phyloP scores from a whole-genome alignment of 2,329 filamentous ascomycete species.

The Zelopaecilomyces penicillatus region DNA sequence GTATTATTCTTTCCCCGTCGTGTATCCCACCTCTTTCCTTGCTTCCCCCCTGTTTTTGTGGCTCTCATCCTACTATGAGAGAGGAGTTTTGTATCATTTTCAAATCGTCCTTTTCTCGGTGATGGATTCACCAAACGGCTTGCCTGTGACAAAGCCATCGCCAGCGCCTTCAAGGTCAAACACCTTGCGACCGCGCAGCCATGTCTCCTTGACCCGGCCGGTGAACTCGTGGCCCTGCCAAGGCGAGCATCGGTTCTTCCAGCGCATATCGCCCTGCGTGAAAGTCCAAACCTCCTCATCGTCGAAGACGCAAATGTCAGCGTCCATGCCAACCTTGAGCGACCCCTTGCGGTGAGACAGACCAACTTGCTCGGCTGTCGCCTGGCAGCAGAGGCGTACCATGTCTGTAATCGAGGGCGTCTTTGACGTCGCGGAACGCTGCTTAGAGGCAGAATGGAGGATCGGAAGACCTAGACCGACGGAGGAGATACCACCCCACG shows the following conservation, averaged over 20 bases:
- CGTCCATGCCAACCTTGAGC: conserved; percentile 70
- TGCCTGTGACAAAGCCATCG: conserved; percentile 40
- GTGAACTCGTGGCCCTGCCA: conserved; percentile 75
- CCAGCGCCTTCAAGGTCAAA: conserved; percentile 55
- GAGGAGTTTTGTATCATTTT: conserved; percentile 5
- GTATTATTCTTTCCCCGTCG: too few species aligned
- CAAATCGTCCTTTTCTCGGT: conserved; percentile 47
- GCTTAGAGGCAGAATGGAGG: conserved; percentile 67
- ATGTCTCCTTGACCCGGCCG: conserved; percentile 77
- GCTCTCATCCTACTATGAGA: neutral
- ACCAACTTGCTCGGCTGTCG: conserved; percentile 83
- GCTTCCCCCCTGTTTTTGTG: too few species aligned
- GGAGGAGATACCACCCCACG: conserved; percentile 93
- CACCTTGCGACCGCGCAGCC: conserved; percentile 69
- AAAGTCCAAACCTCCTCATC: conserved; percentile 72
- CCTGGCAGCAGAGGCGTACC: conserved; percentile 74
- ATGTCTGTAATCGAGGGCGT: conserved; percentile 62
- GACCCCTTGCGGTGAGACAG: conserved; percentile 72
- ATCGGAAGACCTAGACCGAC: conserved; percentile 90
- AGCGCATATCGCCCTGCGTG: conserved; percentile 72
- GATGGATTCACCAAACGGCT: conserved; percentile 47
- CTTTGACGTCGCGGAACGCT: conserved; percentile 43
- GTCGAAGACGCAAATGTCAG: conserved; percentile 86
- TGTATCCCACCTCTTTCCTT: too few species aligned
- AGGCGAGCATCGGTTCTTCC: conserved; percentile 85